Conservation (phyloP, 305 asterid genomes). For the Salvia sclarea region DNA sequence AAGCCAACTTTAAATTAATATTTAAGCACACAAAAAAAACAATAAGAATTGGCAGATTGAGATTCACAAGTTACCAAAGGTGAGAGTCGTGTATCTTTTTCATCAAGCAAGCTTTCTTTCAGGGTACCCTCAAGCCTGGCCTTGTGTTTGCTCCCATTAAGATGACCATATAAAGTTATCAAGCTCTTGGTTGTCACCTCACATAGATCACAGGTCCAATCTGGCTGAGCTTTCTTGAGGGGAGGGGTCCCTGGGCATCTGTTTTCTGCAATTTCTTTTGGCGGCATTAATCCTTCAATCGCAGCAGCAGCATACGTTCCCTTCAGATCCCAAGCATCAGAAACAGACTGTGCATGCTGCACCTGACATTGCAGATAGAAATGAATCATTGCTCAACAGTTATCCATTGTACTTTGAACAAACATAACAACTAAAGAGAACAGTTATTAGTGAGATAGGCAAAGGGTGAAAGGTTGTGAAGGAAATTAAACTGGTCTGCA, state of each 20-base stretch:
- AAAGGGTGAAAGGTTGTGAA: neutral
- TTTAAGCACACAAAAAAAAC: too few relatives aligned
- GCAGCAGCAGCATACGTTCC: neutral
- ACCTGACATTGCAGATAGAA: neutral
- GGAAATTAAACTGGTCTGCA: neutral
- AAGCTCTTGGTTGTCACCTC: constrained; percentile 34
- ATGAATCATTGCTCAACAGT: neutral
- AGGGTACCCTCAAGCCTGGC: constrained; percentile 25
- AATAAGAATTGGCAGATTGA: neutral
- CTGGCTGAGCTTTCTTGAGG: constrained; percentile 28
- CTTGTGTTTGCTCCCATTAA: constrained; percentile 39
- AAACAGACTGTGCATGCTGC: neutral
- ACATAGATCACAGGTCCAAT: constrained; percentile 44
- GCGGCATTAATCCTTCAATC: constrained; percentile 14
- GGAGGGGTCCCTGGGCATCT: constrained; percentile 10
- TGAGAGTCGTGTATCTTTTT: neutral
- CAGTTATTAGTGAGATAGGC: neutral
- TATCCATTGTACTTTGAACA: neutral
- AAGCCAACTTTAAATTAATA: neutral
- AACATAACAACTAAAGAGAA: neutral
- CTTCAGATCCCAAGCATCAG: neutral
- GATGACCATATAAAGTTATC: constrained; percentile 28
- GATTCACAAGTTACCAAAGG: neutral
- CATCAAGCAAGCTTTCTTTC: constrained; percentile 22
- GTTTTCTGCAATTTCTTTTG: constrained; percentile 7